Percentiles rank a stretch among this genome's conserved stretches.
Conservation (phyloP, 208 protist species). For the Leishmania braziliensis region DNA sequence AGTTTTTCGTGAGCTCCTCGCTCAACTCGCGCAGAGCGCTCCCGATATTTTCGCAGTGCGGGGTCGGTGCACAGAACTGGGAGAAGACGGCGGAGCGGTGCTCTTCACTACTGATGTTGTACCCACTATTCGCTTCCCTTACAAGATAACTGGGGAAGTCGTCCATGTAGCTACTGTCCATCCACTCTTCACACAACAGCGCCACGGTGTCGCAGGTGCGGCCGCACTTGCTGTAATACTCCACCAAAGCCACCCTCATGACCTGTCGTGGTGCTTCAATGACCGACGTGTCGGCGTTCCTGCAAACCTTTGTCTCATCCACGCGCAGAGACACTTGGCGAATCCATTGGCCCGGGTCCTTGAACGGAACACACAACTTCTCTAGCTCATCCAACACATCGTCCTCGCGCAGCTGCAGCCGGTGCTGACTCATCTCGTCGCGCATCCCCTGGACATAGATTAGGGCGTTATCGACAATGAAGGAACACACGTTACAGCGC, state of each 20-base stretch:
- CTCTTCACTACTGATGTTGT: slow-evolving; percentile 12
- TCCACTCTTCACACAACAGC: slow-evolving; percentile 52
- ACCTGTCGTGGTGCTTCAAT: slow-evolving; percentile 12
- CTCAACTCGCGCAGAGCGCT: slow-evolving; percentile 12
- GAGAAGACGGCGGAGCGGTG: slow-evolving; percentile 11
- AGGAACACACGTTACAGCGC: slow-evolving; percentile 61
- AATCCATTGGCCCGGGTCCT: slow-evolving; percentile 72
- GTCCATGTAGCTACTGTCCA: slow-evolving; percentile 47
- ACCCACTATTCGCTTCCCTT: slow-evolving; percentile 1
- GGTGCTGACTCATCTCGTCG: slow-evolving; percentile 24
- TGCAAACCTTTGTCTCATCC: slow-evolving; percentile 17
- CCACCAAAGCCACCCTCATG: slow-evolving; percentile 20
- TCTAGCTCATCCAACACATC: slow-evolving; percentile 67
- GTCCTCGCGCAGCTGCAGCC: slow-evolving; percentile 66
- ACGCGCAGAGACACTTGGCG: slow-evolving; percentile 45
- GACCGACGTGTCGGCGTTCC: not conserved
- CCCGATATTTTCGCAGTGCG: slow-evolving; percentile 19
- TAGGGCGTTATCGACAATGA: slow-evolving; percentile 47
- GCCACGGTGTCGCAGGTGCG: slow-evolving; percentile 63
- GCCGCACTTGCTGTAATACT: slow-evolving; percentile 58
- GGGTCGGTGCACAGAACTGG: slow-evolving; percentile 13
- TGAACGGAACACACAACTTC: slow-evolving; percentile 71
- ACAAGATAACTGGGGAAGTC: slow-evolving; percentile 37
- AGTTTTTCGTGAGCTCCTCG: slow-evolving; percentile 12
- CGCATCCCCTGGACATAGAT: slow-evolving; percentile 33